Percentiles rank a stretch among this genome's conserved stretches.
phyloP scores from a whole-genome alignment of 2,329 filamentous ascomycete species.

The Arthrobotrys sphaeroides region DNA sequence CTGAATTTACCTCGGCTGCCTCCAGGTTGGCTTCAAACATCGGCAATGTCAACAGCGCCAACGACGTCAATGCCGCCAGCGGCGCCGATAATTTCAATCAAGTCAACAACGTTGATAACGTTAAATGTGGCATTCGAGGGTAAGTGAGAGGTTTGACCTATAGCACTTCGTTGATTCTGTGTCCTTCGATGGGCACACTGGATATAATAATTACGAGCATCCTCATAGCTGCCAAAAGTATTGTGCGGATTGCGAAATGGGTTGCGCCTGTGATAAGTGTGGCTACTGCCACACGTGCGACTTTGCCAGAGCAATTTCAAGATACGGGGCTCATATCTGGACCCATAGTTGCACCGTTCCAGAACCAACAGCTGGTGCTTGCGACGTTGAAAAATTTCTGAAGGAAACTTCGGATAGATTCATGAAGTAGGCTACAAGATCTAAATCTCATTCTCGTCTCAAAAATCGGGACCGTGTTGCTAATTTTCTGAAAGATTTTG shows the following conservation, averaged over 20 bases:
- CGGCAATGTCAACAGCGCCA: not conserved
- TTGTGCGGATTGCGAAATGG: conserved; percentile 7
- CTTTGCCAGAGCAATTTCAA: not conserved
- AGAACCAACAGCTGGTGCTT: not conserved
- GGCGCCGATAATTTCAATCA: too few relatives aligned
- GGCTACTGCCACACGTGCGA: conserved; percentile 34
- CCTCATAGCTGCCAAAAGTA: not conserved
- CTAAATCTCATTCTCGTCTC: too few relatives aligned
- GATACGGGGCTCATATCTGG: not conserved
- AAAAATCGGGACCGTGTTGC: not conserved
- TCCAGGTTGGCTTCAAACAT: not conserved
- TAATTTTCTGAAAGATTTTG: conserved; percentile 1
- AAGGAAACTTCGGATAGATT: conserved; percentile 10
- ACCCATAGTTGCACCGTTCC: not conserved
- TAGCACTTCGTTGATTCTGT: too few relatives aligned
- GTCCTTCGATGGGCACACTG: too few relatives aligned
- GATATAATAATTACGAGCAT: not conserved
- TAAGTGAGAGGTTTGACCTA: not conserved
- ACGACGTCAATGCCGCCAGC: too few relatives aligned
- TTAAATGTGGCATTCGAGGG: not conserved
- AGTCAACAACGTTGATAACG: too few relatives aligned
- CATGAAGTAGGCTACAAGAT: not conserved
- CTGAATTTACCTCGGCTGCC: too few relatives aligned
- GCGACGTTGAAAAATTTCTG: not conserved
- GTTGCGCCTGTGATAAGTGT: conserved; percentile 24